Percentiles rank a stretch among this genome's conserved stretches.
These are phyloP conservation scores for Penicillium decumbens DNA, from an alignment of 2,329 filamentous ascomycete species.

Conservation along the genomic window DNA sequence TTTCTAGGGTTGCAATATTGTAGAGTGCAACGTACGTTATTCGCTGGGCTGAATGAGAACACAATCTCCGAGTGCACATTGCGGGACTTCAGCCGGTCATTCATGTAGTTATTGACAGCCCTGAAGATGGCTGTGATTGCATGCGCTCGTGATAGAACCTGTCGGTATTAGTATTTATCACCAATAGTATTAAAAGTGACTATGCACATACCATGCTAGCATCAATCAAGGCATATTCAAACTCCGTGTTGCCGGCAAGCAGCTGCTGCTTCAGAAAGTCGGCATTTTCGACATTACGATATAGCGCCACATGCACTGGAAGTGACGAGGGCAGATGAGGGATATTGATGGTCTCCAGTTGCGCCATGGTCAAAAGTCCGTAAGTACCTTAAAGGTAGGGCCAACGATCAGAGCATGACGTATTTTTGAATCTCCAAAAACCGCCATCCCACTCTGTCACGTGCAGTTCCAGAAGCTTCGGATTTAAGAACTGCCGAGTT, in stretches of 20 bases:
- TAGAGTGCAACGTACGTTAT: constrained; percentile 57
- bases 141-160: constrained; percentile 69
- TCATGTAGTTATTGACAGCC: constrained; percentile 63
- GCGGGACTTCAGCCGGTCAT: constrained; percentile 64
- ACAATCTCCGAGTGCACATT: constrained; percentile 90
- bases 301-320: constrained; percentile 69
- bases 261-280: constrained; percentile 75
- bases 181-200: neutral
- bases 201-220: constrained; percentile 59
- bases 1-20: constrained; percentile 18
- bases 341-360: constrained; percentile 63
- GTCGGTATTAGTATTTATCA: constrained; percentile 8
- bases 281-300: constrained; percentile 71
- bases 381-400: neutral
- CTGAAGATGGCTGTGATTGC: constrained; percentile 71
- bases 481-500: constrained; percentile 19
- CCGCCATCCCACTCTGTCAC: constrained; percentile 7
- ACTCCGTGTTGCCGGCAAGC: constrained; percentile 74
- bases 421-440: constrained; percentile 10
- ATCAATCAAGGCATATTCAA: constrained; percentile 92
- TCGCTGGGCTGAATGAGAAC: constrained; percentile 71
- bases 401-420: constrained; percentile 9
- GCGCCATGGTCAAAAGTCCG: constrained; percentile 20
- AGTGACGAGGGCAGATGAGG: constrained; percentile 69
- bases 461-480: constrained; percentile 22